A percentile compares a stretch with the other conserved stretches of the same genome.
Evolutionary conservation across 2,329 filamentous ascomycete species (phyloP).

Genomic region (Pestalotiopsis sp.): DNA sequence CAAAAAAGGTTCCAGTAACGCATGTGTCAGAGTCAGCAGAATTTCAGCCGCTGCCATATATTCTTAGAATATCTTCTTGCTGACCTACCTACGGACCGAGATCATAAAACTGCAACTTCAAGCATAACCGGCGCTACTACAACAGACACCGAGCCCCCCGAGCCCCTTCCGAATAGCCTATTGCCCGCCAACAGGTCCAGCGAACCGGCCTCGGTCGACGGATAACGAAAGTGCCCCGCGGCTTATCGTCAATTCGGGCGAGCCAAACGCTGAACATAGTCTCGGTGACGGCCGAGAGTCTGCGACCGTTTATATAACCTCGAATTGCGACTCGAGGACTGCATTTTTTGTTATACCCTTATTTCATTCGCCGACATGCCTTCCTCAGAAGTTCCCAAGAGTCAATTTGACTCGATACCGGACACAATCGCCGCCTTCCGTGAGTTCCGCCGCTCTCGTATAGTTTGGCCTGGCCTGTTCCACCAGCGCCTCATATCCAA

Average conservation of each 20-base stretch:
- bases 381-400: conserved; percentile 49
- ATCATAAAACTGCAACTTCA: background rate
- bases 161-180: background rate
- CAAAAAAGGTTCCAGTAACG: background rate
- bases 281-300: conserved; percentile 1
- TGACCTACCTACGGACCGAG: background rate
- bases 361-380: conserved; percentile 45
- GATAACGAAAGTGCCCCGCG: conserved; percentile 6
- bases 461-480: conserved; percentile 5
- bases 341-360: background rate
- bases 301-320: background rate
- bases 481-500: conserved; percentile 8
- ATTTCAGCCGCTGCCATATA: background rate
- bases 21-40: background rate
- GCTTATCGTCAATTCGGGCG: conserved; percentile 12
- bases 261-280: background rate
- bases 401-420: conserved; percentile 67
- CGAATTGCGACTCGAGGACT: background rate
- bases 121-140: background rate
- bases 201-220: background rate
- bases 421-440: conserved; percentile 67
- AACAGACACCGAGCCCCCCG: background rate
- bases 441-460: conserved; percentile 39
- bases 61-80: background rate
- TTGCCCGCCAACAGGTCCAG: background rate